Percentiles rank a stretch among this genome's conserved stretches.
Conservation (phyloP, 2,329 filamentous ascomycete genomes). For the Curvularia verruculosa region DNA sequence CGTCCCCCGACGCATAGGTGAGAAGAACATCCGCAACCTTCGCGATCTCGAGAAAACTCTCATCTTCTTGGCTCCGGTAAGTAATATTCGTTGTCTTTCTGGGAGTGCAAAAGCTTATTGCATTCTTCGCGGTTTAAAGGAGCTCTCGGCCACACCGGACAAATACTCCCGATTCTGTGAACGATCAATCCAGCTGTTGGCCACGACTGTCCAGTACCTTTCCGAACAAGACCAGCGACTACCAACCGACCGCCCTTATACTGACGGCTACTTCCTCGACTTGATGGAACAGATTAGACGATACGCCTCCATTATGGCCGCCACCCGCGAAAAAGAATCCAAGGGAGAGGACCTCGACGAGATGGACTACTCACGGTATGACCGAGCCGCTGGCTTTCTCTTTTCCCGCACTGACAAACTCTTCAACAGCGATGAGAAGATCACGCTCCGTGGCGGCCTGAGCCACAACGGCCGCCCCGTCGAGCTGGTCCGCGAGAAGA, state of each 20-base stretch:
- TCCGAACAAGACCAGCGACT: conserved; percentile 85
- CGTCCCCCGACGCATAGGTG: conserved; percentile 77
- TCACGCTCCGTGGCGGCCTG: conserved; percentile 82
- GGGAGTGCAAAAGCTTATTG: conserved; percentile 70
- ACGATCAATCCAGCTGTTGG: conserved; percentile 86
- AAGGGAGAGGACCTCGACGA: conserved; percentile 60
- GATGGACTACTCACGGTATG: conserved; percentile 58
- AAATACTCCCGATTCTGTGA: conserved; percentile 89
- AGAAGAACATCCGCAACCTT: conserved; percentile 86
- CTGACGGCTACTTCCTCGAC: conserved; percentile 95
- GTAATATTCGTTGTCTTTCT: conserved; percentile 64
- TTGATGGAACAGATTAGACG: conserved; percentile 90
- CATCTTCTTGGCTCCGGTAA: conserved; percentile 90
- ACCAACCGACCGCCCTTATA: conserved; percentile 86
- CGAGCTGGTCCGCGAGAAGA: conserved; percentile 81
- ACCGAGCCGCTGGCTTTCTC: conserved; percentile 27
- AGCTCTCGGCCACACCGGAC: conserved; percentile 69
- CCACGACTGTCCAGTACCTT: conserved; percentile 84
- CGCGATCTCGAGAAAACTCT: conserved; percentile 94
- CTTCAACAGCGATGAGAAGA: conserved; percentile 66
- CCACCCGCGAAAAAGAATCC: conserved; percentile 70
- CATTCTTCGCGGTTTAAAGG: conserved; percentile 69
- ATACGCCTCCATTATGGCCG: conserved; percentile 84
- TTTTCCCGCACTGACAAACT: conserved; percentile 33
- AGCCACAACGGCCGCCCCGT: conserved; percentile 80